Evolutionary conservation across 169 alveolate genomes (phyloP), one percentile per base, ranked within the genome.

Genomic region (Hepatocystis sp.): DNA sequence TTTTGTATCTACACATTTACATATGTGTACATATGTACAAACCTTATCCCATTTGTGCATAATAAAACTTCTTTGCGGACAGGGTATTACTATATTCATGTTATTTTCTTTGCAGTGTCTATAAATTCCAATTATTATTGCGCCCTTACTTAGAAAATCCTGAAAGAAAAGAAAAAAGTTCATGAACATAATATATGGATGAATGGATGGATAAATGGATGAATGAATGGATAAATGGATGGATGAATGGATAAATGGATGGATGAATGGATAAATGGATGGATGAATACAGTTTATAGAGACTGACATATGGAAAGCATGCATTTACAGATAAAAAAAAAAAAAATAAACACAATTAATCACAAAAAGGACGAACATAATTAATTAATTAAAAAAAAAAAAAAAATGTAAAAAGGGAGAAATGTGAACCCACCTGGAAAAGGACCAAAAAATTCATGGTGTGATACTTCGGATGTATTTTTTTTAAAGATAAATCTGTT

Each of bases 51-150:
- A 30, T 34, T 46, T 81, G 64, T 81, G 84, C 89, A 81, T 49
- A n/a, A 81, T 47, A 40, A 81, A 64, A 52, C 47, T 21, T 32
- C 64, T 65, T 40, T 81, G 84, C 1, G 89, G 89, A 42, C 89
- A 81, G n/a, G 89, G 89, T 25, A 81, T 81, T 15, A 81, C 89
- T 15, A 81, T 61, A 52, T 34, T 60, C 89, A 81, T 81, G 64
- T 81, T 34, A 21, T 81, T 81, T 17, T 81, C 89, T 30, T 63
- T 40, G 44, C 63, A 51, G 51, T 44, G 28, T n/a, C 89, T 49
- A 28, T 81, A 81, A 81, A 81, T 39, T 21, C 89, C 89, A 13
- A 81, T 81, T 27, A 81, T 32, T 10, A 81, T 81, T 21, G 63
- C 30, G 11, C 89, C 89, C 61, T 44, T 61, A 44, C 34, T 60